Conservation (phyloP, 257 asterid species). For the Rauvolfia tetraphylla region DNA sequence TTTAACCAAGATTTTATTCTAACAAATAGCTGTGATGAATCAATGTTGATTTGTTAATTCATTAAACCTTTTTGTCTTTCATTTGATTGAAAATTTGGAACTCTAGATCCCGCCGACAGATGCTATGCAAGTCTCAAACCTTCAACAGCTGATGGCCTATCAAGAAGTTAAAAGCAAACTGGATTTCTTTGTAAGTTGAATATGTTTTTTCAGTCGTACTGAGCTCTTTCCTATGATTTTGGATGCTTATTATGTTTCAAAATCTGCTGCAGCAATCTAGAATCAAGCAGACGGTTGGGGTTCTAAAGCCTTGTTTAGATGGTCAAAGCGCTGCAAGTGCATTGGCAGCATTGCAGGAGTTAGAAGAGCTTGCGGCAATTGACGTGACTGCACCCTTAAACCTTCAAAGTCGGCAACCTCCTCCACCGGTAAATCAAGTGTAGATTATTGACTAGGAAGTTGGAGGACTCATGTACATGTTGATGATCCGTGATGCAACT, state of each 20-base stretch:
- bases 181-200: conserved; percentile 52
- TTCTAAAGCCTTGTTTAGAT: conserved; percentile 51
- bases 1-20: neutral
- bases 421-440: conserved; percentile 10
- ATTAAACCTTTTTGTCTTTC: conserved; percentile 2
- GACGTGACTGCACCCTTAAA: conserved; percentile 2
- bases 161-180: conserved; percentile 48
- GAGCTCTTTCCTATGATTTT: neutral
- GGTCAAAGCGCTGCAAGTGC: conserved; percentile 41
- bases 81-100: conserved; percentile 15
- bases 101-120: conserved; percentile 36
- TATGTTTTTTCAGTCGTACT: neutral
- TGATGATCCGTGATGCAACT: neutral
- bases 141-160: conserved; percentile 50
- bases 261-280: conserved; percentile 47
- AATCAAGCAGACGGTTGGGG: conserved; percentile 39
- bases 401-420: conserved; percentile 11
- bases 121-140: conserved; percentile 28
- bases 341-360: conserved; percentile 43
- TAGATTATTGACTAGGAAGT: conserved; percentile 11
- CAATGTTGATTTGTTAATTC: neutral
- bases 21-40: neutral
- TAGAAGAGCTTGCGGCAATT: conserved; percentile 43
- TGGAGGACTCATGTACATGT: conserved; percentile 8
- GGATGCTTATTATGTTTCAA: neutral